Evolutionary conservation across 169 alveolate genomes (phyloP).

Genomic region (Plasmodium cynomolgi): DNA sequence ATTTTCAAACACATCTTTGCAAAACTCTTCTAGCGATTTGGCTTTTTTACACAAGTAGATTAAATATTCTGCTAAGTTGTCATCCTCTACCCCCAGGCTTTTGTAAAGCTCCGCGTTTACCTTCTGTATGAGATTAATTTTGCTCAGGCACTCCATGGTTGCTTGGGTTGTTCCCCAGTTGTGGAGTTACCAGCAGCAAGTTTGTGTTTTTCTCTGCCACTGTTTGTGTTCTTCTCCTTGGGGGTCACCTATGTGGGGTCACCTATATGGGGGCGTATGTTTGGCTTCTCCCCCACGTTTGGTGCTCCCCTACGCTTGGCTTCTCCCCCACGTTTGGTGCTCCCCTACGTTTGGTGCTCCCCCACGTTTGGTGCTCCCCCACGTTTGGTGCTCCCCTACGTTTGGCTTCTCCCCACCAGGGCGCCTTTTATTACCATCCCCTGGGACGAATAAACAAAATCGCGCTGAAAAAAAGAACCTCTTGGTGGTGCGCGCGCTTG

Average conservation of each 20-base stretch:
- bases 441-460: neutral
- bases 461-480: neutral
- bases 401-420: neutral
- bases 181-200: neutral
- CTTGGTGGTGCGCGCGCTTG: neutral
- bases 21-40: conserved; percentile 45
- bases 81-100: conserved; percentile 56
- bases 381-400: neutral
- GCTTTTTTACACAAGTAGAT: conserved; percentile 51
- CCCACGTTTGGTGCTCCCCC: too few species aligned
- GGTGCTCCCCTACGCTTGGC: neutral
- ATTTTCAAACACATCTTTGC: conserved; percentile 67
- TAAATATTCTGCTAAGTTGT: conserved; percentile 29
- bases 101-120: conserved; percentile 37
- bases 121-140: conserved; percentile 42
- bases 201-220: neutral
- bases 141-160: conserved; percentile 47
- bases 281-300: too few species aligned
- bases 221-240: neutral
- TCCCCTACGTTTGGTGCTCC: neutral
- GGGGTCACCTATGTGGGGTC: neutral
- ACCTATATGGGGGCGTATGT: neutral
- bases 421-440: neutral
- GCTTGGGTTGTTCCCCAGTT: neutral
- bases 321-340: too few species aligned